phyloP scores from a whole-genome alignment of 495 filamentous ascomycete genomes.

The Talaromyces borbonicus region DNA sequence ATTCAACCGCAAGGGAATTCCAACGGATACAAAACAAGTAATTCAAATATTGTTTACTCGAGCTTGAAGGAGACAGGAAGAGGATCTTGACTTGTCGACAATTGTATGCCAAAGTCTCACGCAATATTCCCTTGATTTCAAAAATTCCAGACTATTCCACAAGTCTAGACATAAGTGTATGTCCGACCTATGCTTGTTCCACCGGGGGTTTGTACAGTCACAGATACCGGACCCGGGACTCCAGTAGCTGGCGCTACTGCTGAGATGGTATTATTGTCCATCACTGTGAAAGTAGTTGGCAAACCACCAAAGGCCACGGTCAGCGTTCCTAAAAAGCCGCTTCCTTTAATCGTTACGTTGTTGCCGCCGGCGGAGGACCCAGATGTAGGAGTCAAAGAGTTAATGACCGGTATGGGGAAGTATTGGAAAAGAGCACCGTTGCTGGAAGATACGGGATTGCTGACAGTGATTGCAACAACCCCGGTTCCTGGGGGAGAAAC shows the following conservation, averaged over 20 bases:
- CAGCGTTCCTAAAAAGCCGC: neutral
- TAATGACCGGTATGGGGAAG: neutral
- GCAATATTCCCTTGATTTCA: no score
- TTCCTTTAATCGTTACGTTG: neutral
- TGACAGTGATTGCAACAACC: neutral
- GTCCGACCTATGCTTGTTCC: neutral
- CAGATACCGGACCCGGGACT: neutral
- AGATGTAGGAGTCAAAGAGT: neutral
- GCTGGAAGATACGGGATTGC: neutral
- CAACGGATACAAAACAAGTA: no score
- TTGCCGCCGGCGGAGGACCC: neutral
- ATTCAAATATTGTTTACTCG: no score
- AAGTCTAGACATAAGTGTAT: neutral
- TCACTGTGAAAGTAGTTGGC: neutral
- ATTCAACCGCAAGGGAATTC: no score
- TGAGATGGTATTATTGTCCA: neutral
- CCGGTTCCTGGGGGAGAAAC: constrained; percentile 2
- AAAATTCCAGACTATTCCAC: no score
- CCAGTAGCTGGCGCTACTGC: neutral
- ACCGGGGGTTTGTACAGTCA: neutral
- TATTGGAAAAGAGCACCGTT: constrained; percentile 1
- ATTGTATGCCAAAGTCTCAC: no score
- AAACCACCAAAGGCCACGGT: neutral
- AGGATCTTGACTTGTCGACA: no score
- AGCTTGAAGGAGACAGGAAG: no score